phyloP scores from a whole-genome alignment of 805 yeast species.

The Kuraishia piskuri region DNA sequence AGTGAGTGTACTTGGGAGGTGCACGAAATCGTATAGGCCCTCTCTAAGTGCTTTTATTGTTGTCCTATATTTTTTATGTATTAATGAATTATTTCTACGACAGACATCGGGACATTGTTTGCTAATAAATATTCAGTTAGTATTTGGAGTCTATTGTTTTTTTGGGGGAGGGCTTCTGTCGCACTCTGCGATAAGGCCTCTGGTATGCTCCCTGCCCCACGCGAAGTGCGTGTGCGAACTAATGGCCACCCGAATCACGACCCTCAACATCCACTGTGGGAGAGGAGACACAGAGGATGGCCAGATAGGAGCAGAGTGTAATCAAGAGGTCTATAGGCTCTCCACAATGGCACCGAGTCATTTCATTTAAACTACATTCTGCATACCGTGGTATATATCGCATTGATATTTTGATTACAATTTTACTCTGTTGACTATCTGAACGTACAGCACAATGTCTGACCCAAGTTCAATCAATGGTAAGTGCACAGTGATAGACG shows the following conservation, averaged over 20 bases:
- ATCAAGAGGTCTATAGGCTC: neutral
- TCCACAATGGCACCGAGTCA: neutral
- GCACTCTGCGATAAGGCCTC: too few species aligned
- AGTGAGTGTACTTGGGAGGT: too few species aligned
- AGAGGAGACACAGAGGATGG: neutral
- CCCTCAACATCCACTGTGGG: neutral
- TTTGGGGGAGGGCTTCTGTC: too few species aligned
- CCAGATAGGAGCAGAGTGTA: neutral
- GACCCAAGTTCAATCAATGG: constrained; percentile 76
- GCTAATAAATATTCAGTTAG: too few species aligned
- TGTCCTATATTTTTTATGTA: neutral
- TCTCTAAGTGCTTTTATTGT: too few species aligned
- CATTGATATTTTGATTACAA: neutral
- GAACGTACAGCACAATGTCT: constrained; percentile 35
- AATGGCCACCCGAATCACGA: neutral
- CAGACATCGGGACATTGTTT: neutral
- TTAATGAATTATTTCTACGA: neutral
- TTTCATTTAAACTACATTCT: too few species aligned
- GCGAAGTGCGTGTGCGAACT: neutral
- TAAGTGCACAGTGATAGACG: constrained; percentile 23
- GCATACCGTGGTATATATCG: too few species aligned
- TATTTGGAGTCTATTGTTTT: too few species aligned
- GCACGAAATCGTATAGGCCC: too few species aligned
- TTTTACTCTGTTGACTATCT: neutral
- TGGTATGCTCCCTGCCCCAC: too few species aligned